Evolutionary conservation across 2,329 filamentous ascomycete genomes (phyloP).

Genomic region (Conoideocrella luteorostrata): DNA sequence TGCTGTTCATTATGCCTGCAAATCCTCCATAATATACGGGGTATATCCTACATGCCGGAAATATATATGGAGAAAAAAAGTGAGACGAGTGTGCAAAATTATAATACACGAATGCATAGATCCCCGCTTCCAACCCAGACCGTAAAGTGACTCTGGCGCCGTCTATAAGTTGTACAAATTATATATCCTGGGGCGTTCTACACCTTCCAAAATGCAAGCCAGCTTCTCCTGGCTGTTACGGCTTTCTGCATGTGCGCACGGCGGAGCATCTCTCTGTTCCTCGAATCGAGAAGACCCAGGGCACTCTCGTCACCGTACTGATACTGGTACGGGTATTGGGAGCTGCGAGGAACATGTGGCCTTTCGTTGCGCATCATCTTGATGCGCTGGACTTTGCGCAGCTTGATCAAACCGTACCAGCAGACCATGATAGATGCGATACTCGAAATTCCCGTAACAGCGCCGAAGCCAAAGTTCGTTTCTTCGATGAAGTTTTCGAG

Average conservation of each 20-base stretch:
- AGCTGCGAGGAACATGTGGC: conserved; percentile 30
- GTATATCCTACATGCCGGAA: no score
- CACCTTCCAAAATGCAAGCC: conserved; percentile 14
- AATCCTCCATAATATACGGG: no score
- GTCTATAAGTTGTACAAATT: conserved; percentile 6
- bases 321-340: conserved; percentile 28
- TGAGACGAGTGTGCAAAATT: not conserved
- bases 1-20: no score
- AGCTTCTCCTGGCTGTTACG: conserved; percentile 26
- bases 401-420: conserved; percentile 74
- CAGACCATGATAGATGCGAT: conserved; percentile 71
- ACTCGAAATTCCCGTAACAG: conserved; percentile 65
- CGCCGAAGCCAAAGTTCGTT: conserved; percentile 75
- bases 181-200: not conserved
- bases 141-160: conserved; percentile 4
- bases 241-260: conserved; percentile 45
- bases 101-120: not conserved
- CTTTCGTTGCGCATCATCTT: conserved; percentile 62
- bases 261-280: conserved; percentile 48
- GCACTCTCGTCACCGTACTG: conserved; percentile 37
- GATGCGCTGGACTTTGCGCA: conserved; percentile 80
- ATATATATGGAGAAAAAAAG: not conserved
- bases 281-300: conserved; percentile 44
- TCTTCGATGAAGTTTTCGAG: conserved; percentile 98
- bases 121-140: not conserved